Evolutionary conservation across 352 stramenopile genomes (phyloP), one percentile per base, ranked within the genome.

Genomic region (Phytophthora podocarpi): DNA sequence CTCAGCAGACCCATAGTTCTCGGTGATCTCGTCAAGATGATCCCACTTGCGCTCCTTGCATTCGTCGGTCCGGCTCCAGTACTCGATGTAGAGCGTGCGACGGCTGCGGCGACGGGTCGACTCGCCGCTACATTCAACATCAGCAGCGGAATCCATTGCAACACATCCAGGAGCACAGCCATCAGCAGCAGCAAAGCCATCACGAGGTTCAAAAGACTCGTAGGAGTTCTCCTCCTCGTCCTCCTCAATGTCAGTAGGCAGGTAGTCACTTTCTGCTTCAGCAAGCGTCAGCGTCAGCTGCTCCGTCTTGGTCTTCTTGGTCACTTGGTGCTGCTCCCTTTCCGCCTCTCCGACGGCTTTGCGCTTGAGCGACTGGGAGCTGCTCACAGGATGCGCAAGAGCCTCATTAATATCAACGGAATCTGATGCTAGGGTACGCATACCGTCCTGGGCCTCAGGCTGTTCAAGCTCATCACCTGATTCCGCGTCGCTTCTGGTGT

Each of bases 31-130:
- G 59, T 95, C 87, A 10, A 95, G 62, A 52, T 95, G 87, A 53
- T 95, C 85, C 87, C 87, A 95, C 57, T 95, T 95, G 58, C 85
- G 83, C 56, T 93, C 80, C 61, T 95, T 95, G 70, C 87, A 93
- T 59, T 93, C 87, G 65, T 93, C 83, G 0, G 87, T 91, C 27
- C 87, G 82, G 57, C 79, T 95, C 87, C 87, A 95, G 65, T 95
- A 95, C 70, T 95, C 85, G 35, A 94, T 87, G 74, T 93, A 91
- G 37, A 95, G 83, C 13, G 82, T 93, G 18, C 87, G 82, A 31
- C 85, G 87, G 65, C 70, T 90, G 46, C 39, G 54, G 20, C 27
- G 53, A 10, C 64, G 52, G 13, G 64, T 20, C 13, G n/a, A 41
- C 13, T 65, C 64, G 26, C 49, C 64, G 54, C 75, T 81, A 83